Conservation (phyloP, 2,329 filamentous ascomycete genomes). For the Pyrenochaeta sp. region DNA sequence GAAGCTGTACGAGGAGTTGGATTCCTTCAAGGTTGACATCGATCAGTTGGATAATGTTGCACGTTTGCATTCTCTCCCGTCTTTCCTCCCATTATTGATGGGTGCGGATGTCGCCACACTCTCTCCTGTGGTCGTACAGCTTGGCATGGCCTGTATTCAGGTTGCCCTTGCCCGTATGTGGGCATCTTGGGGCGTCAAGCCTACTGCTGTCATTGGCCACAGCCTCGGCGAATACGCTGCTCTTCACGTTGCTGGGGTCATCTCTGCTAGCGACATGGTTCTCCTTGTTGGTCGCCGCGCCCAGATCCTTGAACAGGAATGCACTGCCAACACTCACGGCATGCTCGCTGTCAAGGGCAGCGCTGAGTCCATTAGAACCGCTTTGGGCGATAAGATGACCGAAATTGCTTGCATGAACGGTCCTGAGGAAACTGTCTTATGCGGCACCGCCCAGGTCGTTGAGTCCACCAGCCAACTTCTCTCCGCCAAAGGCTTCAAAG, state of each 20-base stretch:
- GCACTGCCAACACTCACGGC: conserved; percentile 71
- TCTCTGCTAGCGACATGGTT: conserved; percentile 75
- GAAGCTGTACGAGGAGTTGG: conserved; percentile 59
- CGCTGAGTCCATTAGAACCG: conserved; percentile 62
- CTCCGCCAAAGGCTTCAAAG: conserved; percentile 64
- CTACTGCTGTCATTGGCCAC: conserved; percentile 62
- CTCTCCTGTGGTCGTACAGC: conserved; percentile 62
- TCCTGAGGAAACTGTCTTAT: conserved; percentile 77
- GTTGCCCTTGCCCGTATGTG: conserved; percentile 63
- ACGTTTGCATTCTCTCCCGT: conserved; percentile 57
- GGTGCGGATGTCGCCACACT: conserved; percentile 59
- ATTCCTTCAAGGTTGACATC: conserved; percentile 59
- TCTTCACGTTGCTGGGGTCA: conserved; percentile 73
- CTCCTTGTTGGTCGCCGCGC: conserved; percentile 76
- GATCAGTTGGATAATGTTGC: conserved; percentile 59
- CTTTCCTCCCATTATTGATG: conserved; percentile 59
- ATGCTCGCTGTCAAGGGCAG: conserved; percentile 69
- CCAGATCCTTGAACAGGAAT: conserved; percentile 69
- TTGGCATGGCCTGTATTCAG: conserved; percentile 63
- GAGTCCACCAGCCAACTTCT: conserved; percentile 62
- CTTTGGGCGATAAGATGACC: conserved; percentile 59
- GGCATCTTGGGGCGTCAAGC: conserved; percentile 63
- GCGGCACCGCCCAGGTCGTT: conserved; percentile 68
- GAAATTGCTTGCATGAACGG: conserved; percentile 79
- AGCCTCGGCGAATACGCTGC: conserved; percentile 79